Conservation (phyloP, 2,329 filamentous ascomycete species). For the Amauroascus verrucosus region DNA sequence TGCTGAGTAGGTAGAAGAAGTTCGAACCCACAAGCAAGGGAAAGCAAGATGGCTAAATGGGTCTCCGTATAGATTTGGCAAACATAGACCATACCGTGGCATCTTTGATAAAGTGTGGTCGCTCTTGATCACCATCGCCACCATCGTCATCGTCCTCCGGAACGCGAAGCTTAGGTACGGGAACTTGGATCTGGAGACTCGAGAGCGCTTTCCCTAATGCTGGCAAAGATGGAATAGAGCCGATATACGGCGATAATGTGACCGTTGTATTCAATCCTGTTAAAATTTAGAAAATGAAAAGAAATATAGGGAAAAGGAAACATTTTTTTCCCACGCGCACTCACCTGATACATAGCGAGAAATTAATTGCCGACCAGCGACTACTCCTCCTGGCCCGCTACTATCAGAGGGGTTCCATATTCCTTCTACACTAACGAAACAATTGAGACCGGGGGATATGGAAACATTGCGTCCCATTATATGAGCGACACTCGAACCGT, state of each 20-base stretch:
- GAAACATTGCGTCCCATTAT: slow-evolving; percentile 55
- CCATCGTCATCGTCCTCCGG: slow-evolving; percentile 33
- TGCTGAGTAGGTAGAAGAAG: not conserved
- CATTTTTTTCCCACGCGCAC: no score
- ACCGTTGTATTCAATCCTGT: slow-evolving; percentile 69
- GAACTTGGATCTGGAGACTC: slow-evolving; percentile 58
- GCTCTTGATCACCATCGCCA: slow-evolving; percentile 31
- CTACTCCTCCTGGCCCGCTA: slow-evolving; percentile 51
- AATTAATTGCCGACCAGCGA: slow-evolving; percentile 60
- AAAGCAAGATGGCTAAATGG: not conserved
- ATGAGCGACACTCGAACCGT: slow-evolving; percentile 65
- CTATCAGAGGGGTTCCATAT: slow-evolving; percentile 61
- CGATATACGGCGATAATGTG: slow-evolving; percentile 58
- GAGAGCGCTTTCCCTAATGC: slow-evolving; percentile 63
- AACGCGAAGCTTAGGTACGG: slow-evolving; percentile 56
- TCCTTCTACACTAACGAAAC: slow-evolving; percentile 55
- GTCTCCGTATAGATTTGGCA: slow-evolving; percentile 1
- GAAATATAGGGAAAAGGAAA: no score
- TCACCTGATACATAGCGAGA: slow-evolving; percentile 74
- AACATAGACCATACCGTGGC: slow-evolving; percentile 48
- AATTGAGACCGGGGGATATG: slow-evolving; percentile 61
- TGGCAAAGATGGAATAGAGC: slow-evolving; percentile 64
- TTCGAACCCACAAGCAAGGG: not conserved
- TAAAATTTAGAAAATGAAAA: slow-evolving; percentile 10
- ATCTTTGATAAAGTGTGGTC: slow-evolving; percentile 65